Percentiles rank a stretch among this genome's conserved stretches.
Conservation (phyloP, 306 rosid genomes). For the Inga oerstediana region DNA sequence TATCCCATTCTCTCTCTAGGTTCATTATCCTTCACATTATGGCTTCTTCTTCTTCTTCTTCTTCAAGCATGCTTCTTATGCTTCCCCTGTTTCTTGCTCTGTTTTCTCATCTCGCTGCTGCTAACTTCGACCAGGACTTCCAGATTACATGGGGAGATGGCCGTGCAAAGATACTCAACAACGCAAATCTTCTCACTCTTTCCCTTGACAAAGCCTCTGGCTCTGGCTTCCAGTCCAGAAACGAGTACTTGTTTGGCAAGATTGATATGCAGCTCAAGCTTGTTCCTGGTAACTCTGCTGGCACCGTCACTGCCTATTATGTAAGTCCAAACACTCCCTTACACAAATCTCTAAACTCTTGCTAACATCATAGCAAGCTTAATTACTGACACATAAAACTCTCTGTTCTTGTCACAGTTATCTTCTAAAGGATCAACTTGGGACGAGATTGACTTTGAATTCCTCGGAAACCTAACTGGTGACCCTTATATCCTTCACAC, state of each 20-base stretch:
- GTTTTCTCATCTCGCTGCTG: neutral
- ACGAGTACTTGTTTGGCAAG: constrained; percentile 46
- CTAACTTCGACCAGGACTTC: constrained; percentile 29
- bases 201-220: constrained; percentile 63
- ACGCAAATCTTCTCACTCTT: constrained; percentile 41
- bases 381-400: neutral
- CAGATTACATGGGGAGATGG: constrained; percentile 43
- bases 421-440: constrained; percentile 65
- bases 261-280: constrained; percentile 48
- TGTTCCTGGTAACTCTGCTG: constrained; percentile 45
- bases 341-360: neutral
- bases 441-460: constrained; percentile 85
- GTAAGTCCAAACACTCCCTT: constrained; percentile 8
- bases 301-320: constrained; percentile 62
- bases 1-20: neutral
- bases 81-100: neutral
- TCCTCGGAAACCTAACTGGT: constrained; percentile 72
- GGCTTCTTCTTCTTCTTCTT: neutral
- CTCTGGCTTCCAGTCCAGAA: constrained; percentile 61
- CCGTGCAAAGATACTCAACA: constrained; percentile 34
- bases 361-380: neutral
- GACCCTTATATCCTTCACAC: constrained; percentile 82
- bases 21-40: neutral
- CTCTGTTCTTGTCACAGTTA: constrained; percentile 35
- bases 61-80: neutral